Percentiles rank a stretch among this genome's conserved stretches.
These are phyloP conservation scores for Salvia miltiorrhiza DNA, from an alignment of 257 asterid species.

Conservation along the genomic window DNA sequence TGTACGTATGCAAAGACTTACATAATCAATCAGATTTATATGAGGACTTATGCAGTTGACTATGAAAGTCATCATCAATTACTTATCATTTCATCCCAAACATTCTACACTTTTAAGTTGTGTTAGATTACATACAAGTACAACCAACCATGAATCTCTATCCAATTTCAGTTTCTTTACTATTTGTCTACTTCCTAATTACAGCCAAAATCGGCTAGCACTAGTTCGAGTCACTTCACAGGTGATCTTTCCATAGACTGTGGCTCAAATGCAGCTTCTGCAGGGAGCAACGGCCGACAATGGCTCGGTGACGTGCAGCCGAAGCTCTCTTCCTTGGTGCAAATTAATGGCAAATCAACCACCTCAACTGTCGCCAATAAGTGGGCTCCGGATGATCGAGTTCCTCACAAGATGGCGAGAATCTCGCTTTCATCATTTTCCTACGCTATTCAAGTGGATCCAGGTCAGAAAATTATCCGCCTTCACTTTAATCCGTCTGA, in stretches of 20 bases:
- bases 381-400: slow-evolving; percentile 13
- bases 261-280: slow-evolving; percentile 27
- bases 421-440: slow-evolving; percentile 21
- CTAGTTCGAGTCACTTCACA: background rate
- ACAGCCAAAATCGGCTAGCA: background rate
- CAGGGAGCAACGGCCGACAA: slow-evolving; percentile 33
- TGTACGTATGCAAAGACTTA: too few species aligned
- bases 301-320: slow-evolving; percentile 42
- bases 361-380: slow-evolving; percentile 7
- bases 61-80: background rate
- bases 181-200: slow-evolving; percentile 10
- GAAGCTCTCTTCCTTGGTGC: slow-evolving; percentile 13
- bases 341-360: slow-evolving; percentile 37
- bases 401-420: slow-evolving; percentile 25
- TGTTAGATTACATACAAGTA: slow-evolving; percentile 8
- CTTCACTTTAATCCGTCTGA: slow-evolving; percentile 24
- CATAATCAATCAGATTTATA: too few species aligned
- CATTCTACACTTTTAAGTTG: background rate
- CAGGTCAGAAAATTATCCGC: slow-evolving; percentile 33
- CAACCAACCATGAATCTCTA: too few species aligned
- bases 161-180: too few species aligned
- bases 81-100: background rate
- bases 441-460: slow-evolving; percentile 19
- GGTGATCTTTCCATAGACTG: slow-evolving; percentile 35
- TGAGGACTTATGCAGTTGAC: background rate